Evolutionary conservation across 257 asterid genomes (phyloP), one percentile per base, ranked within the genome.

Genomic region (Przewalskia tangutica): DNA sequence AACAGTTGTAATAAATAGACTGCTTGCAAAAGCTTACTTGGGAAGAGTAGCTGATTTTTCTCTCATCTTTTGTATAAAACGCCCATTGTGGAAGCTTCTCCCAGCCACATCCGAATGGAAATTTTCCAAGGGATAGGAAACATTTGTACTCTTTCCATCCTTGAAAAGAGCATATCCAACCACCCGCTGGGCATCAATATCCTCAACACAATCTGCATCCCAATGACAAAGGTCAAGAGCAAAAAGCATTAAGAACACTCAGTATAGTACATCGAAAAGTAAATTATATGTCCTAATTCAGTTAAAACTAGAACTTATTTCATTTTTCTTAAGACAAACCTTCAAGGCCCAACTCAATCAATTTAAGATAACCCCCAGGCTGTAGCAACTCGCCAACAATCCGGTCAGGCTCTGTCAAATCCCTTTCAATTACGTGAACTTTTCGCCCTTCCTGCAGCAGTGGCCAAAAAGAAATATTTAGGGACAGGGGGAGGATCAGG

Each of bases 181-280:
- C 84, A 89, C 89, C 55, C 86, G 84, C 56, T 89, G 93, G 60
- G 93, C 92, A 68, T 86, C 93, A 53, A 90, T 90, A 64, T 87
- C 76, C 81, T 87, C 91, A 76, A 87, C 88, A 73, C 93, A 90
- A 81, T 90, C 93, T 90, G 86, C 70, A 82, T 40, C 7, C 17
- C 46, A 65, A 63, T 10, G 34, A 17, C 38, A 82, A 16, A 59
- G n/a, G 16, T 40, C 46, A 73, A 11, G 76, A 82, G 63, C 4
- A 11, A 54, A 81, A 14, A 79, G 60, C 7, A 40, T 23, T 81
- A 13, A 0, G n/a, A 40, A 44, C 44, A 46, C 78, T 23, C 46
- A 71, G 58, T 36, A 66, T 14, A 66, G 75, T 68, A 68, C 54
- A 23, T 13, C n/a, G 8, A 23, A 20, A 73, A 7, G 42, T 50